A percentile compares a stretch with the other conserved stretches of the same genome.
phyloP scores from a whole-genome alignment of 106 monocot genomes.

The Dendrobium chrysotoxum region DNA sequence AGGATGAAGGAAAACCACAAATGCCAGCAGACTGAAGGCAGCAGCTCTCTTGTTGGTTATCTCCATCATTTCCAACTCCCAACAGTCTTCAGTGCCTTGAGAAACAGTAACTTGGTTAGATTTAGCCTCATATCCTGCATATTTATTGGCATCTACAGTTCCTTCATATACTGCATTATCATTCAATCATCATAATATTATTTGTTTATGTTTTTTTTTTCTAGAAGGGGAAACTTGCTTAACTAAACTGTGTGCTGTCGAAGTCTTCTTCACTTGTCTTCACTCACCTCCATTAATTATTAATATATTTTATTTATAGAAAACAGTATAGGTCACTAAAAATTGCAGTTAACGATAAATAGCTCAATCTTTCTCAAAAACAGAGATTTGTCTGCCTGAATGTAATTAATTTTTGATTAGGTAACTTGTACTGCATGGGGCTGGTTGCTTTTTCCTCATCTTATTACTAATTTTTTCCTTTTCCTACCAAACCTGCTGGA shows the following conservation, averaged over 20 bases:
- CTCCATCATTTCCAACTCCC: neutral
- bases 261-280: neutral
- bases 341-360: neutral
- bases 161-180: neutral
- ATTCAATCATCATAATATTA: neutral
- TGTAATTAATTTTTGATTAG: too few species aligned
- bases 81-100: neutral
- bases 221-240: conserved; percentile 8
- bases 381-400: too few species aligned
- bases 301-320: neutral
- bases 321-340: neutral
- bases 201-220: neutral
- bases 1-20: neutral
- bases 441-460: too few species aligned
- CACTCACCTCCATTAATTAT: neutral
- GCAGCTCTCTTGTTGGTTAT: neutral
- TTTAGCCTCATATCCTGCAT: neutral
- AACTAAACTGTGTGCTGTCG: neutral
- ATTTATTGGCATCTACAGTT: neutral
- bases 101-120: neutral
- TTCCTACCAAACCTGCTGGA: too few species aligned
- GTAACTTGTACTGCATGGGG: too few species aligned
- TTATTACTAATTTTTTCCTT: too few species aligned
- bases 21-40: neutral
- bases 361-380: too few species aligned